Evolutionary conservation across 78 protist species (phyloP).

Genomic region (Fonticula alba): DNA sequence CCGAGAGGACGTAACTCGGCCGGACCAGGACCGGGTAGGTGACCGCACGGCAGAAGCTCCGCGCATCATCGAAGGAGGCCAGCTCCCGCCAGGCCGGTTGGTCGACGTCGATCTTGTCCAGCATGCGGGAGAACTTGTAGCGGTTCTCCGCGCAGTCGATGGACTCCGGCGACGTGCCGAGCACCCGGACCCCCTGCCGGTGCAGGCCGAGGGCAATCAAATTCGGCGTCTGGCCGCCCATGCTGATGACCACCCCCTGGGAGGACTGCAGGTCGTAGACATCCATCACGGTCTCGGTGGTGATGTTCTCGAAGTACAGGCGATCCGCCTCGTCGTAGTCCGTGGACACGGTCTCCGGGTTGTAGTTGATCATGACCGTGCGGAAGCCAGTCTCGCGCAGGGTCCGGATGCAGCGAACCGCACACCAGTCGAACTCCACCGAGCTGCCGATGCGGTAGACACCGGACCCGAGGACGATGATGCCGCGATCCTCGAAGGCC

Average conservation of each 20-base stretch:
- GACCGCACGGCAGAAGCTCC: conserved; percentile 54
- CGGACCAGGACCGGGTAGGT: conserved; percentile 84
- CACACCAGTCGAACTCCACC: conserved; percentile 69
- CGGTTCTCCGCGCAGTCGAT: conserved; percentile 92
- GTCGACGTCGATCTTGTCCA: conserved; percentile 69
- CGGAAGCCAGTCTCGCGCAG: conserved; percentile 51
- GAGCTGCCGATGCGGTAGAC: conserved; percentile 73
- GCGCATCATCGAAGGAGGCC: conserved; percentile 43
- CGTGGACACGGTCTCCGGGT: conserved; percentile 93
- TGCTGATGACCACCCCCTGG: conserved; percentile 46
- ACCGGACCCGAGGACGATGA: conserved; percentile 76
- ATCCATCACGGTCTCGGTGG: conserved; percentile 76
- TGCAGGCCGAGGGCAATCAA: conserved; percentile 60
- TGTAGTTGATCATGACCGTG: conserved; percentile 87
- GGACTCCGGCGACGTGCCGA: conserved; percentile 73
- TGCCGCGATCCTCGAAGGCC: conserved; percentile 20
- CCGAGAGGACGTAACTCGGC: conserved; percentile 84
- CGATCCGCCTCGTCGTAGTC: conserved; percentile 89
- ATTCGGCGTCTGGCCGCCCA: conserved; percentile 89
- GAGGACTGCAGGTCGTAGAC: conserved; percentile 41
- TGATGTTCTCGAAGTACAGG: conserved; percentile 73
- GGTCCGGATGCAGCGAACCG: conserved; percentile 54
- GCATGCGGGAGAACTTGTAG: conserved; percentile 74
- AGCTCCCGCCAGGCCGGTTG: conserved; percentile 82
- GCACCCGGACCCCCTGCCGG: conserved; percentile 32